Base-by-base conservation (phyloP, 1,284 basidiomycete species). In the Ustanciosporium gigantosporum region DNA sequence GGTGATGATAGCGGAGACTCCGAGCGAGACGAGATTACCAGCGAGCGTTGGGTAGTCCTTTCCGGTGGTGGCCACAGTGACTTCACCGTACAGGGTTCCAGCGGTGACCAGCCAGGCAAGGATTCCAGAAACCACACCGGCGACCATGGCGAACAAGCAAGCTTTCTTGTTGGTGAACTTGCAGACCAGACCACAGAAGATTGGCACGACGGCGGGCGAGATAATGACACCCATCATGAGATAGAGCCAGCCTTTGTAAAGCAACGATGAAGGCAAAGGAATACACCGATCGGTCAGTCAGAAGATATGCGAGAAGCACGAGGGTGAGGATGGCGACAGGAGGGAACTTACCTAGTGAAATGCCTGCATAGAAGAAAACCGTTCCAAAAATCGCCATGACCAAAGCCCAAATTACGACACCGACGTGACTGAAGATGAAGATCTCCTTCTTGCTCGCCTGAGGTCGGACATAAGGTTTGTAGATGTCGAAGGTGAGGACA, bases 1-100 rank as follows among this genome's bases (percentile, higher is more conserved):
- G 0, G 89, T 84, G 65, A 95, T 81, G 50, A 95, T 86, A 1
- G 83, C 88, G 6, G 90, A 89, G 19, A 89, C 82, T 17, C 86
- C 86, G 65, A 96, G 89, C 0, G 90, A 87, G 1, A 89, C 87
- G 13, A 94, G 80, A 79, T 94, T 93, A 5, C 91, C 91, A 0
- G 90, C 87, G 15, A 94, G 50, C 1, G 77, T 70, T 1, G 78
- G 78, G 46, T 86, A 86, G 78, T 91, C 87, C 17, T 87, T 86
- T 73, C 81, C 81, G 20, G 81, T 81, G 1, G 81, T 80, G 6
- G 65, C 83, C 23, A 94, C 88, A 51, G 86, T 88, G 70, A 95
- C 85, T 6, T 83, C 82, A 4, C 86, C 85, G 0, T 91, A 90
- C 86, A 90, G 91, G 1, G 87, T 88, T 5, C 36, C 25, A 0